Conservation (phyloP, 768 basidiomycete species). For the Lyophyllum shimeji region DNA sequence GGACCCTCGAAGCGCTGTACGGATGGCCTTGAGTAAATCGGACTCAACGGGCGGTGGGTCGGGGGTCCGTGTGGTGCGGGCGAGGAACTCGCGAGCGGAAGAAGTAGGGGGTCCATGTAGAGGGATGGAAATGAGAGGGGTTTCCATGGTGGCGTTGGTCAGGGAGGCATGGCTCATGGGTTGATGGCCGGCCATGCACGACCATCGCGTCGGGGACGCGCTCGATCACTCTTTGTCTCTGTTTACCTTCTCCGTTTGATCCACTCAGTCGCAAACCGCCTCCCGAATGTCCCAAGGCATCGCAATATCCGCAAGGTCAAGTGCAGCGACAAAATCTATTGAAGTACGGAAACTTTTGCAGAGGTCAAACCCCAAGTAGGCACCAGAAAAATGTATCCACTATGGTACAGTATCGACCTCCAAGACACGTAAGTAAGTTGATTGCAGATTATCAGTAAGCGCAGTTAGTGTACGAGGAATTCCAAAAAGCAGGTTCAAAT, state of each 20-base stretch:
- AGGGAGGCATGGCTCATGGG: conserved; percentile 12
- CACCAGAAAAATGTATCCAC: conserved; percentile 12
- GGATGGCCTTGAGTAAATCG: conserved; percentile 55
- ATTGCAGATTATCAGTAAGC: conserved; percentile 14
- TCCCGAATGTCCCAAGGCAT: too few relatives aligned
- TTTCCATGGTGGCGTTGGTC: background rate
- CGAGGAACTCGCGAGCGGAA: conserved; percentile 43
- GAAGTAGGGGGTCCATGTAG: conserved; percentile 43
- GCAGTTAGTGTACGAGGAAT: conserved; percentile 11
- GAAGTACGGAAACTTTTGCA: background rate
- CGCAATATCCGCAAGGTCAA: too few relatives aligned
- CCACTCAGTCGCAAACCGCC: too few relatives aligned
- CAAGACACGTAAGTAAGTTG: conserved; percentile 16
- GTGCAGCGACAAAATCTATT: background rate
- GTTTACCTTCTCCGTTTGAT: background rate
- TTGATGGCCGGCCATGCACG: background rate
- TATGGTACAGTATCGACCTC: conserved; percentile 17
- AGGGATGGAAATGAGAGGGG: conserved; percentile 31
- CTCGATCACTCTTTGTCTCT: conserved; percentile 2
- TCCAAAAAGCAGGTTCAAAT: conserved; percentile 16
- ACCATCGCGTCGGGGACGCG: conserved; percentile 10
- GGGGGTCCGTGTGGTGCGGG: conserved; percentile 23
- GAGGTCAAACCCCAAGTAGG: background rate
- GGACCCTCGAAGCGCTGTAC: conserved; percentile 56
- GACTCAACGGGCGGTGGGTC: conserved; percentile 27